Evolutionary conservation across 176 grass and related monocot species (phyloP).

Genomic region (Raddia distichophylla): DNA sequence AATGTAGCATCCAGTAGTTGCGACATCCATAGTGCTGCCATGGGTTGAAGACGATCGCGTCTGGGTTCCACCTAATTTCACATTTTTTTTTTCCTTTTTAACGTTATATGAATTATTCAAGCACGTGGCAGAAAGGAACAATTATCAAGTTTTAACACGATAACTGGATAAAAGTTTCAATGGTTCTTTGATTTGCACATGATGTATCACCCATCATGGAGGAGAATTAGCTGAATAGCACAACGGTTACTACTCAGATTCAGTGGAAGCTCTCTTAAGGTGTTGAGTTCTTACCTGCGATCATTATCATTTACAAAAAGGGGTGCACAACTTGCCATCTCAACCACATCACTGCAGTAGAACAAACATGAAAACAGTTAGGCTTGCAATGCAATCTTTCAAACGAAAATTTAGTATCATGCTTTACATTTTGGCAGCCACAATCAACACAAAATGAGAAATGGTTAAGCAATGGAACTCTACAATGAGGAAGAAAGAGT

Average conservation of each 20-base stretch:
- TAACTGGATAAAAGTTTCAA: no score
- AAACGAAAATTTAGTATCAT: not conserved
- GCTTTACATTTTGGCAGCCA: slow-evolving; percentile 9
- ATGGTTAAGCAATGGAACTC: no score
- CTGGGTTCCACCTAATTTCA: slow-evolving; percentile 81
- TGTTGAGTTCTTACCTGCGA: slow-evolving; percentile 74
- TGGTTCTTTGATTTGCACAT: not conserved
- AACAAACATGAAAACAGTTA: no score
- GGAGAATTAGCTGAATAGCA: no score
- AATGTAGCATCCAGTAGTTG: slow-evolving; percentile 98
- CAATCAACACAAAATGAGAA: not conserved
- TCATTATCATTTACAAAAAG: slow-evolving; percentile 89
- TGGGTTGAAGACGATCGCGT: slow-evolving; percentile 90
- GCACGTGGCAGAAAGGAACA: no score
- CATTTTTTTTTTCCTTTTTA: no score
- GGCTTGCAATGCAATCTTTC: no score
- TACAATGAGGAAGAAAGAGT: no score
- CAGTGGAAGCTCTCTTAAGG: no score
- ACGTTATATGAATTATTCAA: not conserved
- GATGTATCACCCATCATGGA: no score
- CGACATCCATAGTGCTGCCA: slow-evolving; percentile 92
- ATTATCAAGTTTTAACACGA: not conserved
- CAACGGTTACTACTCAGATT: no score
- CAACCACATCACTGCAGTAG: slow-evolving; percentile 83
- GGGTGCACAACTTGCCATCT: slow-evolving; percentile 90